Evolutionary conservation across 495 filamentous ascomycete genomes (phyloP), one percentile per base, ranked within the genome.

Genomic region (Staphylotrichum tortipilum): DNA sequence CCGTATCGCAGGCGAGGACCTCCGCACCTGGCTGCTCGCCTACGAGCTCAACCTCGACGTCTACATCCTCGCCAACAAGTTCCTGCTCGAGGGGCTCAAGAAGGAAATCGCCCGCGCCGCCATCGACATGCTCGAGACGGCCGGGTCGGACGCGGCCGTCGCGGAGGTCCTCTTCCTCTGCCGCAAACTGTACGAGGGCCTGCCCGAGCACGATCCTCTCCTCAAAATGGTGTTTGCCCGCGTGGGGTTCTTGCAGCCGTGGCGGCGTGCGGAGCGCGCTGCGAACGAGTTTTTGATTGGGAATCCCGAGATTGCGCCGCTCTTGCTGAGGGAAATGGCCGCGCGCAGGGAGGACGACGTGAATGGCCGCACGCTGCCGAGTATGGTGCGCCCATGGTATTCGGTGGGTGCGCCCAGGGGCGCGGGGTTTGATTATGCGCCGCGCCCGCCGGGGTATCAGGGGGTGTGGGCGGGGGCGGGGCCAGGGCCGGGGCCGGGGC

Each of bases 61-160:
- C 0, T 73, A 75, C 58, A 68, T 75, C 45, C 61, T 68, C 22
- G 71, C 70, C 18, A 65, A 70, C 52, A 64, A 69, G 28, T 73
- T 67, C 50, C 56, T 70, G 33, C 62, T 73, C 26, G 61, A 66
- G n/a, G 68, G 64, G 23, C 68, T 75, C 62, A 71, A 73, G 54
- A 33, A 29, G 14, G 63, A 61, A 12, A 56, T 75, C 12, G 63
- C 68, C 7, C 63, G 63, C 18, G 55, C 44, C 15, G 59, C 64
- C 41, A 58, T 73, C 50, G 67, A 73, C 59, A 66, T 69, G 63
- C 69, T 75, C n/a, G 71, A 73, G 53, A 64, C 64, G 12, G 69
- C 67, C 4, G 69, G 72, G 1, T 38, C 67, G 1, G 67, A 72
- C 48, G 69, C 70, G 1, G 67, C 68, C 14, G 58, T 63, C 3